A percentile compares a stretch with the other conserved stretches of the same genome.
phyloP scores from a whole-genome alignment of 1,284 basidiomycete species.

The Cutaneotrichosporon cavernicola region DNA sequence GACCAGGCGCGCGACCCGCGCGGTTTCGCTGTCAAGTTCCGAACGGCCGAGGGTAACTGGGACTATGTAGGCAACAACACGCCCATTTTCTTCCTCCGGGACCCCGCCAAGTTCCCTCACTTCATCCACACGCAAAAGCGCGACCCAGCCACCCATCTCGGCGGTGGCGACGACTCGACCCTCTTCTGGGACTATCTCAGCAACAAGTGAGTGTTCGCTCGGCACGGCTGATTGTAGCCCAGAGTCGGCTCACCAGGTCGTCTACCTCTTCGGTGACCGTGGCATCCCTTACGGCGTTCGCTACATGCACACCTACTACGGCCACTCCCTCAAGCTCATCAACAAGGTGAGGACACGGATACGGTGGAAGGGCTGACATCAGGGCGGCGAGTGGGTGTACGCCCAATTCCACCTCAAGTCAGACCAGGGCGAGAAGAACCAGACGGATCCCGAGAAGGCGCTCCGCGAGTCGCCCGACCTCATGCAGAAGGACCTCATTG shows the following conservation, averaged over 20 bases:
- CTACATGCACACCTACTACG: conserved; percentile 83
- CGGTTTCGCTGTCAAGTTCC: conserved; percentile 88
- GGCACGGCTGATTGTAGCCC: conserved; percentile 62
- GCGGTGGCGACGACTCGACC: conserved; percentile 45
- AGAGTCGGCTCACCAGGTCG: conserved; percentile 84
- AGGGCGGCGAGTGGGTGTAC: conserved; percentile 75
- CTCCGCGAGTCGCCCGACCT: conserved; percentile 69
- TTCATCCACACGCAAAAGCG: conserved; percentile 93
- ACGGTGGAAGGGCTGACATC: neutral
- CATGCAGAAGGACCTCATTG: conserved; percentile 70
- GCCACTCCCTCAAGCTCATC: conserved; percentile 86
- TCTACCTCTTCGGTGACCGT: conserved; percentile 59
- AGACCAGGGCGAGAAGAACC: conserved; percentile 71
- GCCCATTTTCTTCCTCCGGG: conserved; percentile 60
- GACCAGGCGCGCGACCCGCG: conserved; percentile 85
- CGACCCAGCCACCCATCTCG: conserved; percentile 54
- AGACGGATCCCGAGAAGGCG: conserved; percentile 50
- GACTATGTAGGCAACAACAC: conserved; percentile 88
- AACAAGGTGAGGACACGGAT: conserved; percentile 57
- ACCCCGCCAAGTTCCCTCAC: conserved; percentile 59
- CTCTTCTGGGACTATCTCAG: conserved; percentile 76
- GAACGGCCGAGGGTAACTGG: conserved; percentile 82
- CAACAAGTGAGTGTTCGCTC: conserved; percentile 60
- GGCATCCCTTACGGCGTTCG: conserved; percentile 75
- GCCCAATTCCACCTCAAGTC: conserved; percentile 75